Percentiles rank a stretch among this genome's conserved stretches.
Evolutionary conservation across 805 yeast genomes (phyloP).

Genomic region (Wickerhamiella nectarea): DNA sequence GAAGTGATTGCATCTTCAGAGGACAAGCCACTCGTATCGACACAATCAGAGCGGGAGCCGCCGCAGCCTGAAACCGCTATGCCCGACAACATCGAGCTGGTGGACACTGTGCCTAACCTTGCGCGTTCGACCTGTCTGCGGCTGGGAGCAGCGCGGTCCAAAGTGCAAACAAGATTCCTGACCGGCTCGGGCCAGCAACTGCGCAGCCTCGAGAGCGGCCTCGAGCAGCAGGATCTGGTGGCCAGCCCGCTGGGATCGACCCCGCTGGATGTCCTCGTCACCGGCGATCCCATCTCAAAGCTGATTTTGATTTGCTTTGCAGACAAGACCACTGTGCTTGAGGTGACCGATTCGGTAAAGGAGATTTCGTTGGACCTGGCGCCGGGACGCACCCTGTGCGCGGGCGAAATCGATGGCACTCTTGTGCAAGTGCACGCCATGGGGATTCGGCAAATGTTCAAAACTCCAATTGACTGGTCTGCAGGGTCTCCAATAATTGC

Average conservation of each 20-base stretch:
- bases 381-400: constrained; percentile 45
- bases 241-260: constrained; percentile 54
- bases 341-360: constrained; percentile 61
- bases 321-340: constrained; percentile 56
- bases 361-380: constrained; percentile 47
- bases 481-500: constrained; percentile 54
- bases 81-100: constrained; percentile 1
- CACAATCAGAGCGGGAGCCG: no score
- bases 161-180: not conserved
- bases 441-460: constrained; percentile 49
- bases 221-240: constrained; percentile 48
- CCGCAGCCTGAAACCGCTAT: no score
- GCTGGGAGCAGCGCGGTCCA: constrained; percentile 2
- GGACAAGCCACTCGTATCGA: no score
- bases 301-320: constrained; percentile 53
- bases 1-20: not conserved
- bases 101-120: not conserved
- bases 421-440: constrained; percentile 59
- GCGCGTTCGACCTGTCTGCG: not conserved
- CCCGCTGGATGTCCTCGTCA: constrained; percentile 51
- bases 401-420: constrained; percentile 55
- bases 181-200: constrained; percentile 23
- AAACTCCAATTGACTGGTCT: constrained; percentile 50
- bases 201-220: constrained; percentile 41
- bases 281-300: constrained; percentile 38